Base-by-base conservation (phyloP, 768 basidiomycete species). In the Galerina sulciceps region DNA sequence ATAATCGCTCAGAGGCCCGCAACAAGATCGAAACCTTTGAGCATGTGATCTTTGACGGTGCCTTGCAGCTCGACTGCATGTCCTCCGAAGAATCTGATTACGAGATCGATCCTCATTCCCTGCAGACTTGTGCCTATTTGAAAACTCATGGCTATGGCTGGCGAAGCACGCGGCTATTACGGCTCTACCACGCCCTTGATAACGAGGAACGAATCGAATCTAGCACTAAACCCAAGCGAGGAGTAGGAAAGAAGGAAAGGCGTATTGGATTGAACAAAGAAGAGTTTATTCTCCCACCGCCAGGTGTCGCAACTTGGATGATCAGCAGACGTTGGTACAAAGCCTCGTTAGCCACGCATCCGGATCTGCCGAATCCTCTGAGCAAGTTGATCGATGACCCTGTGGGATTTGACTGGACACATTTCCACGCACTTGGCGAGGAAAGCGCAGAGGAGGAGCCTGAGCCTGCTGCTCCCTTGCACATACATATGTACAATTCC, bases 31-130 rank as follows among this genome's bases (percentile, higher is more conserved):
- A 72, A 22, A 73, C 66, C 0, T 87, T 90, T 58, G 80, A 85
- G 54, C 85, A 90, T 69, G 76, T 84, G 22, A 79, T 75, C 13
- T 91, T 91, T 65, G 88, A 91, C 65, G 84, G 84, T 13, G 89
- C 90, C 13, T 71, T 92, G 56, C 85, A 88, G 59, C 60, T 84
- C 17, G 90, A 91, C 46, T 91, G 89, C 71, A 90, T 91, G 86
- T 92, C 90, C 23, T 88, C 86, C 31, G 90, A 92, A 62, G 90
- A 92, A 69, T 91, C 90, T 13, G 85, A 85, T 60, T 74, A 72
- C 48, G 88, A 88, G 36, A 71, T 71, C 31, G 69, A 71, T 58
- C 53, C 63, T 14, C 44, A 65, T 2, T 64, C 50, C 42, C 60
- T 65, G 4, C 74, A 68, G 41, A 68, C 71, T 37, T 69, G 67